These are phyloP conservation scores for Penicillium olsonii DNA, from an alignment of 2,329 filamentous ascomycete genomes.

Conservation along the genomic window DNA sequence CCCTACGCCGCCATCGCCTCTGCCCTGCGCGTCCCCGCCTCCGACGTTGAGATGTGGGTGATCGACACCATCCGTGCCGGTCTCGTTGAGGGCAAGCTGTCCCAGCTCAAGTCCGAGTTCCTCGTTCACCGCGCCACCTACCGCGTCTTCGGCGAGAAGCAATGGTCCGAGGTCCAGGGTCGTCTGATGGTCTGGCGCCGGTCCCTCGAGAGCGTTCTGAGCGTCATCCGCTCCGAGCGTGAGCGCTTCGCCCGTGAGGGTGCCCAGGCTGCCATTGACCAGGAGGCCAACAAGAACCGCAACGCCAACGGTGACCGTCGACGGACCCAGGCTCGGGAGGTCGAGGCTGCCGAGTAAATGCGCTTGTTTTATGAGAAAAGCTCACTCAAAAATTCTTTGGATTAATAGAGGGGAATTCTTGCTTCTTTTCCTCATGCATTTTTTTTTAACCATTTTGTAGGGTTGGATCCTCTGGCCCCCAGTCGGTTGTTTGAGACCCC, in stretches of 20 bases:
- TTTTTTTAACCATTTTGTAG: constrained; percentile 25
- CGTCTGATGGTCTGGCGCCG: constrained; percentile 88
- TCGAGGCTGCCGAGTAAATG: constrained; percentile 35
- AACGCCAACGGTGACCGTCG: constrained; percentile 32
- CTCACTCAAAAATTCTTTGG: constrained; percentile 24
- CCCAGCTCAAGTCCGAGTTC: constrained; percentile 89
- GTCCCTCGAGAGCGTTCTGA: constrained; percentile 75
- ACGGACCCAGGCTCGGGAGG: constrained; percentile 38
- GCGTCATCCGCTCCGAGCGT: constrained; percentile 78
- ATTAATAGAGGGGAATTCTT: constrained; percentile 25
- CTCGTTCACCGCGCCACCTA: constrained; percentile 95
- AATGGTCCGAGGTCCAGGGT: constrained; percentile 93
- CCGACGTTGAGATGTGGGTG: constrained; percentile 96
- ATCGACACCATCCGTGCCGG: constrained; percentile 97
- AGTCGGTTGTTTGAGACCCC: constrained; percentile 26
- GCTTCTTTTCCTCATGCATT: constrained; percentile 23
- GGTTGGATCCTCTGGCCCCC: constrained; percentile 23
- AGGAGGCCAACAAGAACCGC: constrained; percentile 32
- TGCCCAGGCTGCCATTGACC: constrained; percentile 58
- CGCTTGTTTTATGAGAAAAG: constrained; percentile 19
- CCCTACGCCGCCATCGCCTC: constrained; percentile 83
- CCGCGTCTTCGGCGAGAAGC: constrained; percentile 95
- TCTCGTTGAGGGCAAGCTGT: constrained; percentile 93
- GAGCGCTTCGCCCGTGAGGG: constrained; percentile 71
- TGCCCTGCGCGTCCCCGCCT: constrained; percentile 76